Conservation (phyloP, 1,139 yeast species). For the Sugiyamaella pinicola region DNA sequence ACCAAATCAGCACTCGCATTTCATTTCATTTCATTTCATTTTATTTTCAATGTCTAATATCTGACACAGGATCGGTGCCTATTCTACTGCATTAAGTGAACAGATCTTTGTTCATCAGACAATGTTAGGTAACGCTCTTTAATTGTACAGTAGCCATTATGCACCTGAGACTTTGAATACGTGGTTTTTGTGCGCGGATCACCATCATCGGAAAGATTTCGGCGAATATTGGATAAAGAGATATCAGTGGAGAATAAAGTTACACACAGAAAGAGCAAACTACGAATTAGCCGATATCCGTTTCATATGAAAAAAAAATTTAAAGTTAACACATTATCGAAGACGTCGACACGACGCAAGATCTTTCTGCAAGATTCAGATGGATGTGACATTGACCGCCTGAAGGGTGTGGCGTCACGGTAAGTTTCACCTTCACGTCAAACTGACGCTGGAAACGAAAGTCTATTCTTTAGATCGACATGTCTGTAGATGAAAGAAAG, state of each 20-base stretch:
- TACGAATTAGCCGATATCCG: neutral
- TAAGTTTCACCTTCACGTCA: neutral
- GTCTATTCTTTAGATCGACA: neutral
- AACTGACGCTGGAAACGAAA: neutral
- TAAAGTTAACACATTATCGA: neutral
- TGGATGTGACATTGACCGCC: neutral
- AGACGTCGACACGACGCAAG: neutral
- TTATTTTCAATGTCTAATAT: neutral
- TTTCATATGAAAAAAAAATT: neutral
- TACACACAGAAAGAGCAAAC: no score
- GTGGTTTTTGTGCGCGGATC: no score
- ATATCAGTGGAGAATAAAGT: no score
- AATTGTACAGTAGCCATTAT: no score
- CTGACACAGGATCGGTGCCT: neutral
- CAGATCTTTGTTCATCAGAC: neutral
- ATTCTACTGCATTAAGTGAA: neutral
- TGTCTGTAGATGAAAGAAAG: no score
- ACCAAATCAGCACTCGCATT: no score
- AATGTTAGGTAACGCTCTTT: no score
- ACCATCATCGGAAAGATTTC: no score
- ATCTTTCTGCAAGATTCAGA: slow-evolving; percentile 1
- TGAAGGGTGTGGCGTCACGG: neutral
- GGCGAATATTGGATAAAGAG: no score
- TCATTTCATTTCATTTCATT: no score
- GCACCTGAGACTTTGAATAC: neutral